Evolutionary conservation across 2,329 filamentous ascomycete genomes (phyloP).

Genomic region (Sporothrix humicola): DNA sequence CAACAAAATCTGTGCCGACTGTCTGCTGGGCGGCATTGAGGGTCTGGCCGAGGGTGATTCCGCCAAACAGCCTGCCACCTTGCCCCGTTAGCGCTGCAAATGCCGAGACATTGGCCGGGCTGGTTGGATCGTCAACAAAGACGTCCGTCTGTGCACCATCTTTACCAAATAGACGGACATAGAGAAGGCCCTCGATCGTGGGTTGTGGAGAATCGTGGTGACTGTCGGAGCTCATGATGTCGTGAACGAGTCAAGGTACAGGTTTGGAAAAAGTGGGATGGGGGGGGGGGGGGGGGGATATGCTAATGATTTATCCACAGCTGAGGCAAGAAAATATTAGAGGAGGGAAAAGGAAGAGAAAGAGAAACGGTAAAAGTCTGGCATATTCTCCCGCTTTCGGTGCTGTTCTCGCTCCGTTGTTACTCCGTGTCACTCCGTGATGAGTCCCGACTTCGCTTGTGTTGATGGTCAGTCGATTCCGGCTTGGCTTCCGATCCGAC

Average conservation of each 20-base stretch:
- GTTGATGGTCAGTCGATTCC: neutral
- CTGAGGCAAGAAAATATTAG: neutral
- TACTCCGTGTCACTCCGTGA: neutral
- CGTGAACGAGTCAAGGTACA: neutral
- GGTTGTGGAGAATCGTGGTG: neutral
- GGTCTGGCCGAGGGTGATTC: conserved; percentile 12
- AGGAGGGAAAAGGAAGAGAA: neutral
- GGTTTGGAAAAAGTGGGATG: no score
- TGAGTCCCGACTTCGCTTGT: neutral
- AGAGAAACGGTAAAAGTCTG: neutral
- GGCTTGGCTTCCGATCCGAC: neutral
- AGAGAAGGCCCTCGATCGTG: neutral
- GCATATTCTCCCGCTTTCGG: neutral
- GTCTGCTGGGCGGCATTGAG: conserved; percentile 16
- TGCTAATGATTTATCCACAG: no score
- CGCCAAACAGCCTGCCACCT: conserved; percentile 7
- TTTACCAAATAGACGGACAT: no score
- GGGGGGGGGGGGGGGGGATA: no score
- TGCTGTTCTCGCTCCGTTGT: neutral
- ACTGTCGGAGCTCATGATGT: neutral
- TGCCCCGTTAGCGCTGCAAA: neutral
- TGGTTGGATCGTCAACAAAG: neutral
- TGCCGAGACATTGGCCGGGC: neutral
- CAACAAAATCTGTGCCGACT: neutral
- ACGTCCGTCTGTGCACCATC: neutral